phyloP scores from a whole-genome alignment of 176 grass and related monocot species.

The Bonia amplexicaulis region DNA sequence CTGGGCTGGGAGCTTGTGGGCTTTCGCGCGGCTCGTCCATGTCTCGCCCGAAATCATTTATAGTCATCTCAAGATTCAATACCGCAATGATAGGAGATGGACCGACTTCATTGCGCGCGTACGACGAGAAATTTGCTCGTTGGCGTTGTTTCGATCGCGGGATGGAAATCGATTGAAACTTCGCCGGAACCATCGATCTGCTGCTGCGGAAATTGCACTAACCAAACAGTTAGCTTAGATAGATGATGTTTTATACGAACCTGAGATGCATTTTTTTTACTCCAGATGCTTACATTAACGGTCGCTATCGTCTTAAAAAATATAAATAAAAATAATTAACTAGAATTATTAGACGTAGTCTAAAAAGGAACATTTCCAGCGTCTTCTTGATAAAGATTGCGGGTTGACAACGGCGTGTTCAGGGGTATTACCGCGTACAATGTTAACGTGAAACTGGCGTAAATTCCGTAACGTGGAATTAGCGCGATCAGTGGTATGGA shows the following conservation, averaged over 20 bases:
- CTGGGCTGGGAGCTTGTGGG: background rate
- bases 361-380: no score
- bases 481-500: background rate
- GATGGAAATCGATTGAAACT: background rate
- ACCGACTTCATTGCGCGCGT: background rate
- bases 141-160: background rate
- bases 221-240: no score
- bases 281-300: no score
- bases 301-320: no score
- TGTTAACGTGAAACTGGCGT: background rate
- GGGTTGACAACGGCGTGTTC: background rate
- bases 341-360: no score
- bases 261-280: no score
- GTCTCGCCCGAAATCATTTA: background rate
- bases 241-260: no score
- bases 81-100: background rate
- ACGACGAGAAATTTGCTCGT: background rate
- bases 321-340: no score
- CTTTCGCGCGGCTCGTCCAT: slow-evolving; percentile 2
- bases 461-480: background rate
- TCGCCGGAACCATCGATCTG: background rate
- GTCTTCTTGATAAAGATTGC: background rate
- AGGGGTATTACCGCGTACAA: no score
- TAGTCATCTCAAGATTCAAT: slow-evolving; percentile 13
- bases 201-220: no score